These are phyloP conservation scores for Talaromyces sp. DNA, from an alignment of 2,329 filamentous ascomycete genomes.

Conservation along the genomic window DNA sequence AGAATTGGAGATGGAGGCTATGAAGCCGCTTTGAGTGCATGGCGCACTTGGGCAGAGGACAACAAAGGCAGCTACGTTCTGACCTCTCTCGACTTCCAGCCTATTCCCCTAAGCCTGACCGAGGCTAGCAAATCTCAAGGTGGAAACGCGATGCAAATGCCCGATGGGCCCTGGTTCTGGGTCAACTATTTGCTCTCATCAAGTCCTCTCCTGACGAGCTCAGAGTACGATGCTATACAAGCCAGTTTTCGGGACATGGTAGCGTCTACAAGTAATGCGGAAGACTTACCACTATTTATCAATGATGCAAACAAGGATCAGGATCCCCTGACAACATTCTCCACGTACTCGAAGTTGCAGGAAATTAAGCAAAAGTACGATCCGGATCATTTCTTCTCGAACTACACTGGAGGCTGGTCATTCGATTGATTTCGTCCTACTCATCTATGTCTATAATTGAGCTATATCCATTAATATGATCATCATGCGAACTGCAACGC, in stretches of 20 bases:
- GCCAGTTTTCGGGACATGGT: conserved; percentile 35
- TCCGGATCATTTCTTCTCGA: conserved; percentile 33
- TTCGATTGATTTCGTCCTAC: conserved; percentile 24
- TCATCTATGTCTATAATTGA: background rate
- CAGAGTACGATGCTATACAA: conserved; percentile 30
- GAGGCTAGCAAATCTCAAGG: conserved; percentile 32
- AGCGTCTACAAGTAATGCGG: conserved; percentile 22
- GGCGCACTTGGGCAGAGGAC: background rate
- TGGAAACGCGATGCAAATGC: conserved; percentile 35
- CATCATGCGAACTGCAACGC: background rate
- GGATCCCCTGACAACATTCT: conserved; percentile 30
- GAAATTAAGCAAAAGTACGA: conserved; percentile 44
- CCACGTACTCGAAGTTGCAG: conserved; percentile 35
- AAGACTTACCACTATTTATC: conserved; percentile 32
- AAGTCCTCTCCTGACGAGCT: conserved; percentile 25
- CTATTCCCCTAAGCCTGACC: conserved; percentile 32
- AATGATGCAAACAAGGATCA: conserved; percentile 38
- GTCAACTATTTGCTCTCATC: conserved; percentile 32
- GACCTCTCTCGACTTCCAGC: conserved; percentile 22
- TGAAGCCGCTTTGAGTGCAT: background rate
- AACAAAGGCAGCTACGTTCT: background rate
- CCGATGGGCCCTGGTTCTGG: conserved; percentile 31
- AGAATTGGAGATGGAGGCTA: conserved; percentile 25
- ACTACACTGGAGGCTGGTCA: conserved; percentile 32
- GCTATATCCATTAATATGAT: background rate